Conservation (phyloP, 805 yeast genomes). For the Candida silvatica region DNA sequence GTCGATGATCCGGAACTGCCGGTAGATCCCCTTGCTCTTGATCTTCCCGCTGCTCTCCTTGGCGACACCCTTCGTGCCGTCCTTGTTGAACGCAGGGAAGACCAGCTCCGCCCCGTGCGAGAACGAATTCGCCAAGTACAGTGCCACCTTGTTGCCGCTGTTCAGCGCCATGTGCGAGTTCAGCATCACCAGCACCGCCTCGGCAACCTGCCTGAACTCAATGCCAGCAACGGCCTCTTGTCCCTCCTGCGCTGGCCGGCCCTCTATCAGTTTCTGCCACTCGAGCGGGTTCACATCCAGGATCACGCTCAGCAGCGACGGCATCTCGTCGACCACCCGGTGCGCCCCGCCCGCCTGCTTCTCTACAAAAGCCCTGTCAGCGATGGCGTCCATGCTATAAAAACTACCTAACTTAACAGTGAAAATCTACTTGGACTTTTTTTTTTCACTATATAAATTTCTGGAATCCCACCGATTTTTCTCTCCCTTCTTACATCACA, state of each 20-base stretch:
- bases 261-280: constrained; percentile 38
- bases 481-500: neutral
- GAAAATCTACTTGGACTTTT: neutral
- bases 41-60: constrained; percentile 12
- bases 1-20: constrained; percentile 77
- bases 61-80: constrained; percentile 3
- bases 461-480: neutral
- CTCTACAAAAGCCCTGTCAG: constrained; percentile 44
- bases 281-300: constrained; percentile 70
- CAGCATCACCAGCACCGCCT: constrained; percentile 63
- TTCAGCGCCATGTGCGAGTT: constrained; percentile 86
- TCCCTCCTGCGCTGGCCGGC: constrained; percentile 21
- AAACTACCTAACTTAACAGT: neutral
- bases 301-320: constrained; percentile 71
- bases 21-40: constrained; percentile 60
- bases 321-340: constrained; percentile 48
- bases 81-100: constrained; percentile 41
- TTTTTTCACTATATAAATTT: neutral
- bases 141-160: constrained; percentile 75
- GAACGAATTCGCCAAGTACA: constrained; percentile 63
- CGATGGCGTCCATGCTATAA: constrained; percentile 52
- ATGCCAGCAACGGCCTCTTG: constrained; percentile 20
- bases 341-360: constrained; percentile 10
- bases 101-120: constrained; percentile 53
- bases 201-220: constrained; percentile 50